phyloP scores from a whole-genome alignment of 1,284 basidiomycete species.

The Trichosporon sp. region DNA sequence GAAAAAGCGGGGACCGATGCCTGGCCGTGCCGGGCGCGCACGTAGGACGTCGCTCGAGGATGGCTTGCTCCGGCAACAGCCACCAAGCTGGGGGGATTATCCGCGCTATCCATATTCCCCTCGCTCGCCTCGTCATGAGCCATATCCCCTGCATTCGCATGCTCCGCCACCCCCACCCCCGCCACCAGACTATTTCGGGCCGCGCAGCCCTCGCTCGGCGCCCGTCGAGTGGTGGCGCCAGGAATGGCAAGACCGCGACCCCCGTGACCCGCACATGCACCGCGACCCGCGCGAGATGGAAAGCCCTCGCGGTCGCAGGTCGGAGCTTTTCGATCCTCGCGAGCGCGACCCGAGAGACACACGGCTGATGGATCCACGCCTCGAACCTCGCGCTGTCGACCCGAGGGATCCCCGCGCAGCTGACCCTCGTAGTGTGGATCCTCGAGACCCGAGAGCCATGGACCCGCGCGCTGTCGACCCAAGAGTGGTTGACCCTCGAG shows the following conservation, averaged over 20 bases:
- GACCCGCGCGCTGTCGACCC: not conserved
- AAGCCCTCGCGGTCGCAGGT: not conserved
- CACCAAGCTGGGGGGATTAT: not conserved
- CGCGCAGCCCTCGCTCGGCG: not conserved
- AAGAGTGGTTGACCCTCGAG: not conserved
- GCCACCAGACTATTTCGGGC: not conserved
- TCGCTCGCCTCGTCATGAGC: not conserved
- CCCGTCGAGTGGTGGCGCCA: not conserved
- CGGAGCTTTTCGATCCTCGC: not conserved
- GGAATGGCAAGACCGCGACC: not conserved
- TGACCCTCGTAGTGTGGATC: not conserved
- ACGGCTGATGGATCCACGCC: not conserved
- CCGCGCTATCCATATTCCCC: not conserved
- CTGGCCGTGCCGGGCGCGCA: slow-evolving; percentile 18
- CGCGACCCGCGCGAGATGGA: not conserved
- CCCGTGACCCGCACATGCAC: not conserved
- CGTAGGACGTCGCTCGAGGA: not conserved
- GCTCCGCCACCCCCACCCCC: not conserved
- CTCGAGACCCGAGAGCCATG: not conserved
- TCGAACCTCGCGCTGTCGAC: not conserved
- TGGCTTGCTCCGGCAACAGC: not conserved
- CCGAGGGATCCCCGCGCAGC: not conserved
- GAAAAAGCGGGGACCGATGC: slow-evolving; percentile 44
- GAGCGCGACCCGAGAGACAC: not conserved
- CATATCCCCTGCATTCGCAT: not conserved